Conservation (phyloP, 1,284 basidiomycete species). For the Cutaneotrichosporon dermatis region DNA sequence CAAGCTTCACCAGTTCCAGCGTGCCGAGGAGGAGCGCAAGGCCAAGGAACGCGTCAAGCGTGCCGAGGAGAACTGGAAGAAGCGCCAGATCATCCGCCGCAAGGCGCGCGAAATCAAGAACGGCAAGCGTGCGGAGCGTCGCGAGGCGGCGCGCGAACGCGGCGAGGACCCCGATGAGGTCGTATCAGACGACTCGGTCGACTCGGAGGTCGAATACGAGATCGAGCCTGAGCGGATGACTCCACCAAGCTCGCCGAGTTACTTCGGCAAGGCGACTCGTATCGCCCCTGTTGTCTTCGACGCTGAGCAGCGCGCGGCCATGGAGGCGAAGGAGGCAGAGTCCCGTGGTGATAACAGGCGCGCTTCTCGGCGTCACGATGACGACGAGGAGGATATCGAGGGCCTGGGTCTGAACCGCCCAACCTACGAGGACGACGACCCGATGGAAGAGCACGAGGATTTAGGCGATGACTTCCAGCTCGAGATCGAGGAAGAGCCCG, state of each 20-base stretch:
- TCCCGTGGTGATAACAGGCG: background rate
- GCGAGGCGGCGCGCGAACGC: conserved; percentile 15
- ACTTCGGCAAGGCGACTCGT: conserved; percentile 1
- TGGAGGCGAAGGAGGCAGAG: conserved; percentile 1
- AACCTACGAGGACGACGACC: conserved; percentile 11
- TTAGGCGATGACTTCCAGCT: conserved; percentile 15
- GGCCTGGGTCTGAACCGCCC: too few species aligned
- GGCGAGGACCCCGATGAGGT: conserved; percentile 10
- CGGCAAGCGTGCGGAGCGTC: conserved; percentile 23
- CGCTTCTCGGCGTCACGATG: conserved; percentile 2
- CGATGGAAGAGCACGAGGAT: conserved; percentile 15
- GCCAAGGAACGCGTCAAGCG: conserved; percentile 15
- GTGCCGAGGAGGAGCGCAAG: conserved; percentile 15
- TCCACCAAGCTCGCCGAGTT: conserved; percentile 29
- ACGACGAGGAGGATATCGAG: conserved; percentile 26
- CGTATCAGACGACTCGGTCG: conserved; percentile 34
- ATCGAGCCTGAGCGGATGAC: conserved; percentile 37
- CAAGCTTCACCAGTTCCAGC: conserved; percentile 24
- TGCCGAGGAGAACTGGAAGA: conserved; percentile 24
- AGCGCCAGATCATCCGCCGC: conserved; percentile 31
- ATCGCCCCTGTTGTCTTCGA: conserved; percentile 16
- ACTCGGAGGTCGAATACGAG: conserved; percentile 41
- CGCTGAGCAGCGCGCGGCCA: conserved; percentile 1
- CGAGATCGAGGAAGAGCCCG: conserved; percentile 12
- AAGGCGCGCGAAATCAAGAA: conserved; percentile 32